These are phyloP conservation scores for Hanseniaspora nectarophila DNA, from an alignment of 805 yeast species.

Conservation along the genomic window DNA sequence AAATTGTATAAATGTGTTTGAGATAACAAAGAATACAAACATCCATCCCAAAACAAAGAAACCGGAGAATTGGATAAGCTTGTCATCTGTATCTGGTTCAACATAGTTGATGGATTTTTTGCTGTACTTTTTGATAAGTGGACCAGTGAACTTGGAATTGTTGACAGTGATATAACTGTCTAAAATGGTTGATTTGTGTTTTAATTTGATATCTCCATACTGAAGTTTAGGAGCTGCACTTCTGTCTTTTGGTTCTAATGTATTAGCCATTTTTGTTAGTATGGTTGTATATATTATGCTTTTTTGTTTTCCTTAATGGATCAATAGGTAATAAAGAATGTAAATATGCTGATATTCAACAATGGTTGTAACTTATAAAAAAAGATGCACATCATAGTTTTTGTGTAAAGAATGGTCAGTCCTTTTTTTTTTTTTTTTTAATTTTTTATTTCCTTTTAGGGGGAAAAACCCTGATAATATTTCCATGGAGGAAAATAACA, in stretches of 20 bases:
- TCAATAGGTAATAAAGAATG: too few relatives aligned
- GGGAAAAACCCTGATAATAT: too few relatives aligned
- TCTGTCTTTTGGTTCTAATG: not conserved
- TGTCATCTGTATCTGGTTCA: slow-evolving; percentile 9
- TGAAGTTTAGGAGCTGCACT: not conserved
- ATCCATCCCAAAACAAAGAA: slow-evolving; percentile 74
- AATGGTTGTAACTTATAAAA: too few relatives aligned
- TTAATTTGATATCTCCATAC: slow-evolving; percentile 3
- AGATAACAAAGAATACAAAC: slow-evolving; percentile 42
- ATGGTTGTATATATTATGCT: too few relatives aligned
- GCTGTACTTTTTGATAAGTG: slow-evolving; percentile 5
- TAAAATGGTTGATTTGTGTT: slow-evolving; percentile 5
- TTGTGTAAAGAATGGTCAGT: too few relatives aligned
- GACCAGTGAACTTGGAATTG: slow-evolving; percentile 10
- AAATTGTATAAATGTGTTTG: slow-evolving; percentile 45
- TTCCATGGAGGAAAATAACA: too few relatives aligned
- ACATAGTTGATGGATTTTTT: not conserved
- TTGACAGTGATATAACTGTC: slow-evolving; percentile 9
- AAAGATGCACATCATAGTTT: too few relatives aligned
- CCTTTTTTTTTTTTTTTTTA: too few relatives aligned
- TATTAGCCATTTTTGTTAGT: not conserved
- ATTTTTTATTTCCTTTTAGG: too few relatives aligned
- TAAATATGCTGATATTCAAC: too few relatives aligned
- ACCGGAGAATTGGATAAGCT: slow-evolving; percentile 46
- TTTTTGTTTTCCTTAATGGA: too few relatives aligned